Base-by-base conservation (phyloP, 768 basidiomycete species). In the Suillus subalutaceus region DNA sequence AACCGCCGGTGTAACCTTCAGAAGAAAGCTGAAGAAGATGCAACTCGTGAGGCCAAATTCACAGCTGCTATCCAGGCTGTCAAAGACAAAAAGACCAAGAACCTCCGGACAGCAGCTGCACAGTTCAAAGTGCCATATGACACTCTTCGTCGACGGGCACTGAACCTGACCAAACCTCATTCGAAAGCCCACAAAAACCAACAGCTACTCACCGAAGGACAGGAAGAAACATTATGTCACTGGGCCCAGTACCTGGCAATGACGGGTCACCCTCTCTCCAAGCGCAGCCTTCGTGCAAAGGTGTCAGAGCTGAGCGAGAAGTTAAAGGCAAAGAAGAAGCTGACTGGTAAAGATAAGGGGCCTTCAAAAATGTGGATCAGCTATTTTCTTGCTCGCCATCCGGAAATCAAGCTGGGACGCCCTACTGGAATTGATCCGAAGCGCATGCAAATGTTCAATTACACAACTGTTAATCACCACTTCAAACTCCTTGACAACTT, bases 281-380 rank as follows among this genome's bases (percentile, higher is more conserved):
- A 57, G 37, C 7, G 6, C 55, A 57, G 10, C 55, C 37, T 57
- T 32, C 15, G 9, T 30, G 55, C 55, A 30, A 57, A 57, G 23
- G 55, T 57, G 23, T 38, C 37, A 7, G 55, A 57, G 37, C 55
- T 56, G 15, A 56, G 53, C 53, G 15, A 56, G 41, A 43, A n/a
- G n/a, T n/a, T n/a, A n/a, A n/a, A n/a, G n/a, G n/a, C n/a, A n/a
- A n/a, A n/a, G n/a, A n/a, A n/a, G n/a, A n/a, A n/a, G n/a, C n/a
- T n/a, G n/a, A n/a, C n/a, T n/a, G n/a, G n/a, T n/a, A n/a, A n/a
- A n/a, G n/a, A n/a, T n/a, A n/a, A n/a, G n/a, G n/a, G n/a, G n/a
- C n/a, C n/a, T n/a, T n/a, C n/a, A n/a, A n/a, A n/a, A n/a, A n/a
- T n/a, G n/a, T n/a, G n/a, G n/a, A n/a, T n/a, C n/a, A n/a, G n/a